A percentile compares a stretch with the other conserved stretches of the same genome.
Conservation (phyloP, 768 basidiomycete genomes). For the Trametes meyenii region DNA sequence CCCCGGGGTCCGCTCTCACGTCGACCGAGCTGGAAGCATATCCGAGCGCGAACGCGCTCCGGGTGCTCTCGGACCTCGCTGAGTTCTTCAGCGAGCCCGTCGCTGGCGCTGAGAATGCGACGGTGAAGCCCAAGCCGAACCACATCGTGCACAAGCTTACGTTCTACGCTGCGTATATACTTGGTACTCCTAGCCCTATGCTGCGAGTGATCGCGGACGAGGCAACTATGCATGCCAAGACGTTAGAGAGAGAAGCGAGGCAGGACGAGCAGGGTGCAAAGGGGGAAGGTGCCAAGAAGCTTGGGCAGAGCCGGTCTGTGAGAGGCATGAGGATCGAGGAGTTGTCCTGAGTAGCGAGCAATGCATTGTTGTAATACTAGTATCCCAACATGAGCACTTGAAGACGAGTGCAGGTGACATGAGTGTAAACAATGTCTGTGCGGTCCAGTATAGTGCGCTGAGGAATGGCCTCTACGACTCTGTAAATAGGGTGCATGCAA, state of each 20-base stretch:
- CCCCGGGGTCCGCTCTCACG: background rate
- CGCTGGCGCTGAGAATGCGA: conserved; percentile 17
- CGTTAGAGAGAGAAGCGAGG: conserved; percentile 31
- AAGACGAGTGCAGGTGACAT: too few relatives aligned
- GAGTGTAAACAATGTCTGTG: too few relatives aligned
- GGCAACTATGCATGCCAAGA: conserved; percentile 32
- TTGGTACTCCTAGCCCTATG: conserved; percentile 48
- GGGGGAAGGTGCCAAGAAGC: background rate
- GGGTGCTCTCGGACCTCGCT: conserved; percentile 59
- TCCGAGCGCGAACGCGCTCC: conserved; percentile 44
- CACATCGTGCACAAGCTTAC: conserved; percentile 61
- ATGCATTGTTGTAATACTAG: background rate
- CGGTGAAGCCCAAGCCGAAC: conserved; percentile 2
- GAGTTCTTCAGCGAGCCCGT: conserved; percentile 40
- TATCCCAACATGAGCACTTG: background rate
- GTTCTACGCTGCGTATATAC: conserved; percentile 69
- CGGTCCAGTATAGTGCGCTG: too few relatives aligned
- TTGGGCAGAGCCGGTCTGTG: background rate
- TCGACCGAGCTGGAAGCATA: conserved; percentile 37
- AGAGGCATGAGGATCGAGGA: conserved; percentile 12
- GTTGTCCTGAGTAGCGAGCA: background rate
- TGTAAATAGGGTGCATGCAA: too few relatives aligned
- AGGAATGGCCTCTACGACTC: too few relatives aligned
- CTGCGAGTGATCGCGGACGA: conserved; percentile 50
- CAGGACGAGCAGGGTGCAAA: background rate